Base-by-base conservation (phyloP, 768 basidiomycete species). In the Roridomyces roridus region DNA sequence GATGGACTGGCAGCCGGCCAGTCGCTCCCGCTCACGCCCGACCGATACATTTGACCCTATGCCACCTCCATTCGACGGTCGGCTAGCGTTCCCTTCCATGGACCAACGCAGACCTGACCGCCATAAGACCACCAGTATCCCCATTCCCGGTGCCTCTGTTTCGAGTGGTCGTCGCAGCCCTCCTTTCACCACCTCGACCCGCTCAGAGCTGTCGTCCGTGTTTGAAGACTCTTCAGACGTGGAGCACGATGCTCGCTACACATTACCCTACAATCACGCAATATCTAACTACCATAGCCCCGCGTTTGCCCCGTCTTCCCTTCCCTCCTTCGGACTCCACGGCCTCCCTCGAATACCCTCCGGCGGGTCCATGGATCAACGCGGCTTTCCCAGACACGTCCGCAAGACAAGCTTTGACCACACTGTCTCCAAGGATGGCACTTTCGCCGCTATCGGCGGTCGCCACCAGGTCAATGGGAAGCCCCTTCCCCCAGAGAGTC, bases 381-480 rank as follows among this genome's bases (percentile, higher is more conserved):
- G 81, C 60, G 73, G 80, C 26, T 92, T 94, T 69, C 92, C 94
- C 48, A 84, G 89, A 57, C 89, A 91, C 72, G 92, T 94, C 55
- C 85, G 94, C 59, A 97, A 97, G 79, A 93, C 94, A 42, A 94
- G 92, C 72, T 96, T 95, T 70, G 94, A 97, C 72, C 94, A 95
- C 73, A 95, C 94, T 4, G 88, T 96, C 36, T 81, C 83, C 34
- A 84, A 83, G 61, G 86, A 88, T 58, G 84, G 81, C 34, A 80
- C 87, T 51, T 75, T 85, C 55, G 67, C 77, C 26, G 84, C 82
- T 37, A 72, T 85, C 45, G 81, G 81, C 63, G 88, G 88, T 53
- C 80, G 91, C 45, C 91, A 93, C 74, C 89, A 92, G 70, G 86
- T 91, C 60, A 89, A 92, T 68, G 89, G 89, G 31, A 88, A 87